phyloP scores from a whole-genome alignment of 2,329 filamentous ascomycete genomes.

The Fusarium circinatum region DNA sequence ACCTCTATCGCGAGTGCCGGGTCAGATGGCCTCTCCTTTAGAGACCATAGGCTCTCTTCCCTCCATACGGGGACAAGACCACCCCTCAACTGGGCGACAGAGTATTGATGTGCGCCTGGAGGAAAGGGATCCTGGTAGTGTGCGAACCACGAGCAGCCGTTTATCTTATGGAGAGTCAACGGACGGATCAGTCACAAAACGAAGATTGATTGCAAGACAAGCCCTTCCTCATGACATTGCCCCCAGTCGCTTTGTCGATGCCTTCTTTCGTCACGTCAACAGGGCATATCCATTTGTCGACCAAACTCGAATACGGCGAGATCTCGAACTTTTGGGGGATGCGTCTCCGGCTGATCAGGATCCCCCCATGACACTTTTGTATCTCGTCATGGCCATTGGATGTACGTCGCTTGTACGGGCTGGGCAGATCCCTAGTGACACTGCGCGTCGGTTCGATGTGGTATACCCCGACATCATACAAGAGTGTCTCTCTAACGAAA shows the following conservation, averaged over 20 bases:
- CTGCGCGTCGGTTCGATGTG: constrained; percentile 49
- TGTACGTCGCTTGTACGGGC: constrained; percentile 56
- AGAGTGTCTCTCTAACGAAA: constrained; percentile 51
- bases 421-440: constrained; percentile 51
- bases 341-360: constrained; percentile 43
- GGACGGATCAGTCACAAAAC: constrained; percentile 29
- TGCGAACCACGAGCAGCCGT: constrained; percentile 33
- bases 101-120: constrained; percentile 23
- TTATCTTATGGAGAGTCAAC: constrained; percentile 37
- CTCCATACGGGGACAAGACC: constrained; percentile 15
- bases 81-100: constrained; percentile 14
- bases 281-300: constrained; percentile 58
- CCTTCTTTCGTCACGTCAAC: constrained; percentile 59
- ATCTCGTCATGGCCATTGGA: constrained; percentile 59
- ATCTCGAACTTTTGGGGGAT: constrained; percentile 48
- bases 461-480: constrained; percentile 54
- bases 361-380: constrained; percentile 49
- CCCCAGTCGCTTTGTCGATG: constrained; percentile 52
- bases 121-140: constrained; percentile 35
- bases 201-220: constrained; percentile 30
- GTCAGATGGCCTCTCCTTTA: constrained; percentile 28
- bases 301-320: constrained; percentile 47
- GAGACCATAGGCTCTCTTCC: constrained; percentile 13
- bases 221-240: constrained; percentile 39
- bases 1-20: constrained; percentile 16